Evolutionary conservation across 2,329 filamentous ascomycete species (phyloP).

Genomic region (Venturia nashicola): DNA sequence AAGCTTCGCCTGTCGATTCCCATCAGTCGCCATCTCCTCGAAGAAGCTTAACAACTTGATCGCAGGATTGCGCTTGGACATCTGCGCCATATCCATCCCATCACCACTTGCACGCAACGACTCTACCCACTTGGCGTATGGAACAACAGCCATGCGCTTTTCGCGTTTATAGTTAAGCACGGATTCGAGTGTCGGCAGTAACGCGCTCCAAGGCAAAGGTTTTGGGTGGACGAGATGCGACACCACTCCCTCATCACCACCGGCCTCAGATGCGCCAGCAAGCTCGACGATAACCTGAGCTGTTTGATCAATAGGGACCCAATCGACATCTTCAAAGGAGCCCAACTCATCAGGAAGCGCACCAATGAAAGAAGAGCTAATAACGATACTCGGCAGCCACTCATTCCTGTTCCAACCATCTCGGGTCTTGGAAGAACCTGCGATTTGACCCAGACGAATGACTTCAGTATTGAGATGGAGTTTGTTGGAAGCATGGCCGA

Average conservation of each 20-base stretch:
- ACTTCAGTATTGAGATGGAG: conserved; percentile 12
- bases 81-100: background rate
- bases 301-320: background rate
- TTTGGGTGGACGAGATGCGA: background rate
- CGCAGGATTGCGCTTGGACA: background rate
- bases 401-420: conserved; percentile 2
- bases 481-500: conserved; percentile 14
- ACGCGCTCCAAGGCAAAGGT: background rate
- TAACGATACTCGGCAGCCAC: conserved; percentile 3
- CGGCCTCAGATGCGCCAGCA: background rate
- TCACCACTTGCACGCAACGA: background rate
- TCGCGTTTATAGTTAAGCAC: background rate
- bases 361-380: background rate
- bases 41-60: background rate
- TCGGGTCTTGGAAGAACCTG: background rate
- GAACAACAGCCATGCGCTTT: background rate
- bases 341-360: background rate
- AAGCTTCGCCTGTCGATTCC: background rate
- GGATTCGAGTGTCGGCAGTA: background rate
- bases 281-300: conserved; percentile 1
- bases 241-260: background rate
- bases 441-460: conserved; percentile 2
- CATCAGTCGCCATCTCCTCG: background rate
- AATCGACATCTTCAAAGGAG: background rate
- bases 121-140: background rate